Conservation (phyloP, 768 basidiomycete genomes). For the Pulveroboletus sp. region DNA sequence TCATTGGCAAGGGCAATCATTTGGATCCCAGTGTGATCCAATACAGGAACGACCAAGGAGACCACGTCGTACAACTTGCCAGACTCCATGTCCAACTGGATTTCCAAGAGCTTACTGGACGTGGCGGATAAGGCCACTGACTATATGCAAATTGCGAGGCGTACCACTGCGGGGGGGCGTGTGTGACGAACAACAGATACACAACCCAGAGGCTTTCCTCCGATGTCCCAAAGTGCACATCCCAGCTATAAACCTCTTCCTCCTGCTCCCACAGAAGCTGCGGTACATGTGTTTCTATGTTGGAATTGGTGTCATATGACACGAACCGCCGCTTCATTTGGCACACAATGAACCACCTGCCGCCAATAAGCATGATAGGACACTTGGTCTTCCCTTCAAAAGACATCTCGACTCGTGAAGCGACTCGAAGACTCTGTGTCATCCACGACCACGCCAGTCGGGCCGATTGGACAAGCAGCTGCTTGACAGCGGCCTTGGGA, state of each 20-base stretch:
- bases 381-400: background rate
- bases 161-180: background rate
- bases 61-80: too few species aligned
- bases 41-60: too few species aligned
- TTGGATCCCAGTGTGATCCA: too few species aligned
- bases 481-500: background rate
- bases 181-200: background rate
- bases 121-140: too few species aligned
- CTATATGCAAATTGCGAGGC: too few species aligned
- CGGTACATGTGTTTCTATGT: background rate
- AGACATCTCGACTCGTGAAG: background rate
- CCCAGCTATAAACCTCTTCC: background rate
- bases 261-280: background rate
- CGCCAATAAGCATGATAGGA: background rate
- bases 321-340: background rate
- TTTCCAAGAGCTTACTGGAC: too few species aligned
- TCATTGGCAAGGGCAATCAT: too few species aligned
- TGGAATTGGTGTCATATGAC: background rate
- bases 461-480: background rate
- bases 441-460: too few species aligned
- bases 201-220: background rate
- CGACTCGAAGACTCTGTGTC: background rate
- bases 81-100: too few species aligned
- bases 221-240: background rate
- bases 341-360: constrained; percentile 1